These are phyloP conservation scores for Pseudognaphalium luteoalbum DNA, from an alignment of 129 eudicot genomes.

Conservation along the genomic window DNA sequence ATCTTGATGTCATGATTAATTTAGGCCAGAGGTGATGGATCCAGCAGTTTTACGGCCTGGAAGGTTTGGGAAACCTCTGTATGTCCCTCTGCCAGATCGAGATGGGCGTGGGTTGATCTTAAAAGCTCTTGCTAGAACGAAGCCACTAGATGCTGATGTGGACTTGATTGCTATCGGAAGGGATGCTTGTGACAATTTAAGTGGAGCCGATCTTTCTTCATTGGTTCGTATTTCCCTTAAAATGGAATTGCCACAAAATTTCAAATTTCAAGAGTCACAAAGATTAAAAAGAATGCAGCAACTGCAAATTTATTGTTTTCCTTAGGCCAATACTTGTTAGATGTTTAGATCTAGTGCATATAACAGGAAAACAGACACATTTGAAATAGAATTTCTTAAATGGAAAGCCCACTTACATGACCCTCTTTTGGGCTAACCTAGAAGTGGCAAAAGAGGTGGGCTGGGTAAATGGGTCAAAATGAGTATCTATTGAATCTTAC, in stretches of 20 bases:
- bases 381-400: neutral
- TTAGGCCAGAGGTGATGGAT: conserved; percentile 81
- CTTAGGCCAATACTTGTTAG: neutral
- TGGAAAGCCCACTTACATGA: neutral
- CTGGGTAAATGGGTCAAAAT: neutral
- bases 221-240: conserved; percentile 45
- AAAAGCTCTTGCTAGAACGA: conserved; percentile 67
- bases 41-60: conserved; percentile 77
- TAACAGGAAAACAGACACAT: neutral
- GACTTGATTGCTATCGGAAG: conserved; percentile 66
- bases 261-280: neutral
- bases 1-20: conserved; percentile 22
- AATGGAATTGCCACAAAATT: neutral
- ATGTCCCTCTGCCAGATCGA: conserved; percentile 75
- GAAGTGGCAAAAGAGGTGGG: neutral
- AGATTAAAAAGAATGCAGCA: neutral
- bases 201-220: conserved; percentile 89
- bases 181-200: conserved; percentile 59
- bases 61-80: conserved; percentile 75
- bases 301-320: neutral
- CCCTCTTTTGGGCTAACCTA: neutral
- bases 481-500: neutral
- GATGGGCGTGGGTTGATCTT: conserved; percentile 87
- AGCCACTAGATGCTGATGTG: conserved; percentile 60
- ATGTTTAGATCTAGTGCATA: neutral